Evolutionary conservation across 805 yeast species (phyloP), one percentile per base, ranked within the genome.

Genomic region (Suhomyces pyralidae): DNA sequence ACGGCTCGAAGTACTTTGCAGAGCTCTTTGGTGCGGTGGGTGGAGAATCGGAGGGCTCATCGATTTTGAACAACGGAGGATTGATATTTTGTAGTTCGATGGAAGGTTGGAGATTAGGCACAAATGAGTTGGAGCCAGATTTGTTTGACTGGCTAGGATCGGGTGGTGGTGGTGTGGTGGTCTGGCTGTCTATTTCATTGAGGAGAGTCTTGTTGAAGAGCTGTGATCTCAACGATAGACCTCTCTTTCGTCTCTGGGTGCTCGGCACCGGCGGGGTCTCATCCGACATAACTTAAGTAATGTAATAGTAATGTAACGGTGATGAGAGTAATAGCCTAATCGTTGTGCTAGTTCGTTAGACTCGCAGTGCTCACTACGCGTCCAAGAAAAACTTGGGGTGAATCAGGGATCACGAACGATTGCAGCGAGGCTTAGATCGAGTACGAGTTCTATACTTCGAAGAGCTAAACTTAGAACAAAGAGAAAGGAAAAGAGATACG

Each of bases 221-320:
- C 68, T 86, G 90, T 0, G 88, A 76, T 55, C 92, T 74, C 51
- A 86, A 66, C 7, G 89, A 83, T 55, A 84, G 81, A 0, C 91
- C 91, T 59, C 92, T 68, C 55, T 78, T 79, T 56, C 88, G 71
- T 28, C 78, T 52, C 22, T 55, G 63, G 25, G 61, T 57, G 38
- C 34, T 40, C 14, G 49, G 36, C 40, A 40, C 32, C 25, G 30
- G 45, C 17, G 14, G 19, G 4, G 9, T 14, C 26, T 14, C 30
- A 15, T 26, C 24, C 9, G 42, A 17, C 42, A 38, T 22, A 22
- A 22, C 25, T 3, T 4, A 4, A 22, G 7, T 22, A 22, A 6
- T 22, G 25, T 6, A 22, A 22, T 22, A 22, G 25, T 22, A 22
- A 6, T 5, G 25, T 4, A 22, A 22, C 5, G 5, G 25, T 22